phyloP scores from a whole-genome alignment of 2,329 filamentous ascomycete genomes.

The Metarhizium anisopliae region DNA sequence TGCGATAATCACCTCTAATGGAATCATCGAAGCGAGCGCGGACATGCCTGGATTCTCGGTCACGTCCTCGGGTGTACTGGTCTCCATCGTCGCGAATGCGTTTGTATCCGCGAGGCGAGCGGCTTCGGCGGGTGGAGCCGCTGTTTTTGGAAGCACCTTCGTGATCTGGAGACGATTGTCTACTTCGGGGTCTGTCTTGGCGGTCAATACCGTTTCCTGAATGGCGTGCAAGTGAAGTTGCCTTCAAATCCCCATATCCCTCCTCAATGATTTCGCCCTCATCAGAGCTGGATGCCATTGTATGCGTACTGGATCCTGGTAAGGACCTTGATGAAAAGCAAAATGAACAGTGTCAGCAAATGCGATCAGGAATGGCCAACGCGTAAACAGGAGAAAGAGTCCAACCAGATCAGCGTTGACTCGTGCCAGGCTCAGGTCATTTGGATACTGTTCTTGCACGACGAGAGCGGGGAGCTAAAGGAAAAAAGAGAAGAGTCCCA shows the following conservation, averaged over 20 bases:
- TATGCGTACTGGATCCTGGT: conserved; percentile 11
- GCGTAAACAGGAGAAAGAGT: conserved; percentile 27
- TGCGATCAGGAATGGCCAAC: conserved; percentile 16
- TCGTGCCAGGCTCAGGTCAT: conserved; percentile 23
- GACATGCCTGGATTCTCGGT: conserved; percentile 48
- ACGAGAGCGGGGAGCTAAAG: conserved; percentile 1
- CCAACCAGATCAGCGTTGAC: conserved; percentile 34
- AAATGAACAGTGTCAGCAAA: conserved; percentile 25
- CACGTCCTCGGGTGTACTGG: conserved; percentile 34
- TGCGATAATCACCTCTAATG: conserved; percentile 35
- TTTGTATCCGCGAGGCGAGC: conserved; percentile 60
- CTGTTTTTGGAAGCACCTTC: conserved; percentile 34
- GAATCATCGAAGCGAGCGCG: conserved; percentile 55
- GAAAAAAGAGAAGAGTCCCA: background rate
- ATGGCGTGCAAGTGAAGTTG: conserved; percentile 74
- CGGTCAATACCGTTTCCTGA: conserved; percentile 85
- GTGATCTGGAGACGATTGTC: conserved; percentile 49
- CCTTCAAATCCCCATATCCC: conserved; percentile 59
- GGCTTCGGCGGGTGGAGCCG: conserved; percentile 36
- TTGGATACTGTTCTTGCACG: conserved; percentile 7
- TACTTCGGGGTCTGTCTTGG: conserved; percentile 69
- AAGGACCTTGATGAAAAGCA: conserved; percentile 5
- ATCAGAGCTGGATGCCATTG: conserved; percentile 55
- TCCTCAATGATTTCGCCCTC: conserved; percentile 82
- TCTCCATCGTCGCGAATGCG: conserved; percentile 56